These are phyloP conservation scores for Pseudopyricularia javanii DNA, from an alignment of 2,329 filamentous ascomycete species.

Conservation along the genomic window DNA sequence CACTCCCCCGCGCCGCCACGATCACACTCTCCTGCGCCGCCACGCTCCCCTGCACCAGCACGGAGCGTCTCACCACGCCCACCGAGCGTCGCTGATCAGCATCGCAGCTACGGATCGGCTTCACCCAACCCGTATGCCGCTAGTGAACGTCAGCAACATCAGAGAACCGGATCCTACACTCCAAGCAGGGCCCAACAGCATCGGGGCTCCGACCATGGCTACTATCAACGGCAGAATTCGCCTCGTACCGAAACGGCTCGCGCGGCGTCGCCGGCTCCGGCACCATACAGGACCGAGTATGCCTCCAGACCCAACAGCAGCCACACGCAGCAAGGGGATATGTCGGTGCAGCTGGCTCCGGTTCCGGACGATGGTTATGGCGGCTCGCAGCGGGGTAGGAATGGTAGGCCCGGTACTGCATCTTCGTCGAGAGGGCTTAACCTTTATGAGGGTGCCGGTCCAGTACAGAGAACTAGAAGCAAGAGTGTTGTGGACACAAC, in stretches of 20 bases:
- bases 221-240: constrained; percentile 36
- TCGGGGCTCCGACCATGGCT: constrained; percentile 35
- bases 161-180: constrained; percentile 1
- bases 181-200: constrained; percentile 20
- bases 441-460: constrained; percentile 38
- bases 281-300: constrained; percentile 23
- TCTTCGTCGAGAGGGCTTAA: constrained; percentile 38
- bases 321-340: constrained; percentile 30
- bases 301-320: constrained; percentile 35
- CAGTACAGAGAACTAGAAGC: constrained; percentile 45
- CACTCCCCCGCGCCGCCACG: too few species aligned
- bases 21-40: constrained; percentile 15
- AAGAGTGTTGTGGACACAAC: constrained; percentile 76
- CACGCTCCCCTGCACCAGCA: not conserved
- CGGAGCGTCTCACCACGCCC: constrained; percentile 48
- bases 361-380: constrained; percentile 4
- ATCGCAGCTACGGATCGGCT: constrained; percentile 15
- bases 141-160: constrained; percentile 18
- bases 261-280: constrained; percentile 38
- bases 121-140: constrained; percentile 49
- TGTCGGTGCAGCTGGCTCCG: constrained; percentile 57
- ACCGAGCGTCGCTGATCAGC: constrained; percentile 30
- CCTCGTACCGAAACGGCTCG: constrained; percentile 12
- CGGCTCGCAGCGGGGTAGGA: constrained; percentile 35
- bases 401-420: constrained; percentile 33